Percentiles rank a stretch among this genome's conserved stretches.
Conservation (phyloP, 805 yeast genomes). For the Yamadazyma laniorum region DNA sequence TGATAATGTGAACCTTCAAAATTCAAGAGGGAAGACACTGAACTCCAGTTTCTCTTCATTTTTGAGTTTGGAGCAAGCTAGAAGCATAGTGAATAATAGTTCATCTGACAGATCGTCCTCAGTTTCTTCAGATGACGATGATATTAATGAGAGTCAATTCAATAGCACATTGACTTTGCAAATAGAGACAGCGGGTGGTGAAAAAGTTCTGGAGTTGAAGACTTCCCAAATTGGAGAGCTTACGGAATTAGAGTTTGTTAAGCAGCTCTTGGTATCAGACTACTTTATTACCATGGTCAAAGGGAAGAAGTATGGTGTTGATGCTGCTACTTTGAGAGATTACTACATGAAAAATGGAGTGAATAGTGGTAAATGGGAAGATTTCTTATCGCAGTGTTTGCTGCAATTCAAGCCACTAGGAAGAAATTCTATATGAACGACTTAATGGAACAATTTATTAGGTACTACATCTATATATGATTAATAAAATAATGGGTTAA, state of each 20-base stretch:
- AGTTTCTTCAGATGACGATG: slow-evolving; percentile 24
- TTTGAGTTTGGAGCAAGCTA: slow-evolving; percentile 17
- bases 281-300: slow-evolving; percentile 19
- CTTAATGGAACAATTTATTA: too few species aligned
- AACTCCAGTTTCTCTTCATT: slow-evolving; percentile 14
- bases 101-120: slow-evolving; percentile 13
- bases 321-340: slow-evolving; percentile 1
- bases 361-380: slow-evolving; percentile 6
- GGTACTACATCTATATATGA: too few species aligned
- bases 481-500: not conserved
- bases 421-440: not conserved
- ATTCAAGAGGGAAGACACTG: slow-evolving; percentile 7
- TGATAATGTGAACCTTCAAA: slow-evolving; percentile 18
- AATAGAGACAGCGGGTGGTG: slow-evolving; percentile 12
- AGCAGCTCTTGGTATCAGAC: slow-evolving; percentile 35
- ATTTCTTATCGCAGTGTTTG: slow-evolving; percentile 1
- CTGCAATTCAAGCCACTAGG: slow-evolving; percentile 6
- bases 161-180: not conserved
- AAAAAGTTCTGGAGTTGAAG: not conserved
- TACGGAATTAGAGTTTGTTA: slow-evolving; percentile 33
- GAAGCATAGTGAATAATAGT: slow-evolving; percentile 3
- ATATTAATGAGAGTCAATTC: slow-evolving; percentile 5
- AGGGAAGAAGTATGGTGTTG: slow-evolving; percentile 3
- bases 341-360: not conserved
- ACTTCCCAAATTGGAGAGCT: not conserved